These are phyloP conservation scores for Phytophthora multivora DNA, from an alignment of 352 stramenopile genomes.

Conservation along the genomic window DNA sequence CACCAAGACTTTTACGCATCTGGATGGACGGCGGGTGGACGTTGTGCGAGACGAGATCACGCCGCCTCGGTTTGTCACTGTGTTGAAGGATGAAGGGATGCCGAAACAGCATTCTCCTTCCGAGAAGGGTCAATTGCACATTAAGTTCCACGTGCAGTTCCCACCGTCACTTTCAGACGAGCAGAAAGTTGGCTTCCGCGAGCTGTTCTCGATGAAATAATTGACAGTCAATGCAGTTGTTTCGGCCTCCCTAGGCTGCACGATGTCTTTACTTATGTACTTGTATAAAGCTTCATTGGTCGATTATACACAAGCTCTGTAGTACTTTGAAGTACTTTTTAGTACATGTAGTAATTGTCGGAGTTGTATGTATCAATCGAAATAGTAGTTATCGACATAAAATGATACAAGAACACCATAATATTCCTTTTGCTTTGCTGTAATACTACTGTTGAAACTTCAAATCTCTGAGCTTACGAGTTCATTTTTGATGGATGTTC, in stretches of 20 bases:
- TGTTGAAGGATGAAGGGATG: constrained; percentile 95
- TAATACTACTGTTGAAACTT: too few species aligned
- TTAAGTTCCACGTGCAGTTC: constrained; percentile 97
- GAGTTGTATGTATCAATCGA: too few species aligned
- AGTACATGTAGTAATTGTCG: too few species aligned
- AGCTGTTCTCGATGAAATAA: constrained; percentile 56
- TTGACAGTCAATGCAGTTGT: constrained; percentile 3
- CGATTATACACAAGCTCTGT: too few species aligned
- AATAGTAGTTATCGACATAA: too few species aligned
- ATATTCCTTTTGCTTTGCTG: too few species aligned
- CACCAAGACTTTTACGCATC: constrained; percentile 88
- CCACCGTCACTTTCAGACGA: constrained; percentile 86
- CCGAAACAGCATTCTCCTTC: constrained; percentile 91
- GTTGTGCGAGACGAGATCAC: constrained; percentile 91
- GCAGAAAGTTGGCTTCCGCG: constrained; percentile 75
- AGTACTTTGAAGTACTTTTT: too few species aligned
- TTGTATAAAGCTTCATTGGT: too few species aligned
- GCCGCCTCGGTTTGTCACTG: constrained; percentile 90
- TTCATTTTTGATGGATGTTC: too few species aligned
- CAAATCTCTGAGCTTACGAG: too few species aligned
- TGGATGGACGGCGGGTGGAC: constrained; percentile 93
- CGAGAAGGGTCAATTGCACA: constrained; percentile 89
- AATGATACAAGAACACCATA: too few species aligned
- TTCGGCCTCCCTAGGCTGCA: neutral
- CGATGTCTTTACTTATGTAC: too few species aligned